Percentiles rank a stretch among this genome's conserved stretches.
Conservation (phyloP, 495 filamentous ascomycete genomes). For the Aspergillus ostianus region DNA sequence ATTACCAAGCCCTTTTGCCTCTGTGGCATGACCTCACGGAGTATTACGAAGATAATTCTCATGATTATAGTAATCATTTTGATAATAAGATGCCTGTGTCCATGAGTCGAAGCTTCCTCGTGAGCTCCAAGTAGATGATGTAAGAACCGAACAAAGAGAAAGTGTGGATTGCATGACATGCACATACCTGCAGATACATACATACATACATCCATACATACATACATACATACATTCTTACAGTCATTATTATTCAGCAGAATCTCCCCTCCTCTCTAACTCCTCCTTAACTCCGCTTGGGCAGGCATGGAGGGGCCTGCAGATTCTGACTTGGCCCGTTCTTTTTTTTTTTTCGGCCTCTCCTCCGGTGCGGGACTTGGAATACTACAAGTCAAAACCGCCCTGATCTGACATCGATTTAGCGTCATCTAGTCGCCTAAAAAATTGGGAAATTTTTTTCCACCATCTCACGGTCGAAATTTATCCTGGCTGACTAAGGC, state of each 20-base stretch:
- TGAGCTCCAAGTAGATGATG: neutral
- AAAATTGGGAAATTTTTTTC: neutral
- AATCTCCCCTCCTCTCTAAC: neutral
- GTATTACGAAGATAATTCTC: too few relatives aligned
- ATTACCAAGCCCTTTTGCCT: neutral
- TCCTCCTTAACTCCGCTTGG: neutral
- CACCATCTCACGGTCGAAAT: neutral
- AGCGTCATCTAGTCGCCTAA: neutral
- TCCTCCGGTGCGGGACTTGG: too few relatives aligned
- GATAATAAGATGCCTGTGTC: too few relatives aligned
- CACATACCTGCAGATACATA: too few relatives aligned
- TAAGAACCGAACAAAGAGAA: neutral
- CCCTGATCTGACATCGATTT: neutral
- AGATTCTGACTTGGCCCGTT: too few relatives aligned
- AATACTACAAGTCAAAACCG: too few relatives aligned
- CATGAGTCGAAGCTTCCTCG: neutral
- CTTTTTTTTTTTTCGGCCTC: too few relatives aligned
- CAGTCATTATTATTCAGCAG: too few relatives aligned
- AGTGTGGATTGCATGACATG: neutral
- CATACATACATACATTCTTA: too few relatives aligned
- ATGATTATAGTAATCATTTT: too few relatives aligned
- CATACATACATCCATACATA: too few relatives aligned
- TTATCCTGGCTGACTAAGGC: neutral
- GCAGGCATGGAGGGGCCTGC: neutral
- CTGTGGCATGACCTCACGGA: neutral